Percentiles rank a stretch among this genome's conserved stretches.
phyloP scores from a whole-genome alignment of 1,284 basidiomycete genomes.

The Amylostereum areolatum region DNA sequence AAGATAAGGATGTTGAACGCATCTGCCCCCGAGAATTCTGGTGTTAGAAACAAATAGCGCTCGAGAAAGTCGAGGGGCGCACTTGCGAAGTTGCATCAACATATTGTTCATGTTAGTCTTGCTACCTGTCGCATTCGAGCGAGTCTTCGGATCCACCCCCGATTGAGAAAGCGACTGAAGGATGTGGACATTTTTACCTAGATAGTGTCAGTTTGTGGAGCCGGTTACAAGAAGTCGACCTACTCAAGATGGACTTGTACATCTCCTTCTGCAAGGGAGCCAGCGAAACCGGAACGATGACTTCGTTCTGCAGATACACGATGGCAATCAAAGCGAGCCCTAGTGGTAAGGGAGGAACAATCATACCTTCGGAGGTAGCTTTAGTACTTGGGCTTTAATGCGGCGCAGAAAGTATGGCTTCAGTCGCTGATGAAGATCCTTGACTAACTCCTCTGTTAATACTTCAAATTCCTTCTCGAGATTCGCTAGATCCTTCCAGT shows the following conservation, averaged over 20 bases:
- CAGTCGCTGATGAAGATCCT: slow-evolving; percentile 71
- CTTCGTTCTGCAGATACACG: slow-evolving; percentile 56
- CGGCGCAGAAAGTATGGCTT: slow-evolving; percentile 92
- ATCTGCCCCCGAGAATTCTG: slow-evolving; percentile 37
- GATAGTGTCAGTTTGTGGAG: slow-evolving; percentile 1
- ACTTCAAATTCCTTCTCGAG: slow-evolving; percentile 71
- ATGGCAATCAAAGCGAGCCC: slow-evolving; percentile 11
- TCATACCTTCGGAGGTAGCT: slow-evolving; percentile 84
- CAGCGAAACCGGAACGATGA: slow-evolving; percentile 91
- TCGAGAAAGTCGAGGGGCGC: slow-evolving; percentile 18
- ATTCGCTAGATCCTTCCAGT: slow-evolving; percentile 70
- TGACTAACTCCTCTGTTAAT: slow-evolving; percentile 73
- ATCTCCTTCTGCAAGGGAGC: slow-evolving; percentile 85
- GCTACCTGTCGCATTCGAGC: slow-evolving; percentile 22
- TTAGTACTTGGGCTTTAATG: slow-evolving; percentile 88
- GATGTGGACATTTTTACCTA: slow-evolving; percentile 66
- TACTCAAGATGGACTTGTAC: slow-evolving; percentile 80
- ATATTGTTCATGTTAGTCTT: slow-evolving; percentile 69
- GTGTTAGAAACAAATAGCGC: slow-evolving; percentile 73
- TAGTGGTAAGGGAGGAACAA: background rate
- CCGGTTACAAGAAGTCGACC: slow-evolving; percentile 10
- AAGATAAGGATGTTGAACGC: slow-evolving; percentile 88
- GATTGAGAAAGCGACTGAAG: slow-evolving; percentile 52
- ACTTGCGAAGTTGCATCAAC: slow-evolving; percentile 85
- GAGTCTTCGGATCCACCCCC: slow-evolving; percentile 22